Conservation (phyloP, 1,284 basidiomycete species). For the Stereum hirsutum region DNA sequence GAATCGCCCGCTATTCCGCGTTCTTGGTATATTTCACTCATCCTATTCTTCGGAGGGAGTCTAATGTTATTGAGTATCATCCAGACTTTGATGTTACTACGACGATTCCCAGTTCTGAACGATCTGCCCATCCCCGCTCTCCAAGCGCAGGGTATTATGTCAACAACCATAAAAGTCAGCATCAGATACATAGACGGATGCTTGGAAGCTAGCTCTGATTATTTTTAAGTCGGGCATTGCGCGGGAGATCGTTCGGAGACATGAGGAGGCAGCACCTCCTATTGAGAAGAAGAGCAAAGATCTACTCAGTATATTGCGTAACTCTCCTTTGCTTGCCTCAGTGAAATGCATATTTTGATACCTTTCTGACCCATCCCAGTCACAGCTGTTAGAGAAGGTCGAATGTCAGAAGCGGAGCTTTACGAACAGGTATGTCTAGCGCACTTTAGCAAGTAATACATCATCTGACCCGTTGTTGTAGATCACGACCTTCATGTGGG, state of each 20-base stretch:
- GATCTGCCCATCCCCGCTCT: constrained; percentile 14
- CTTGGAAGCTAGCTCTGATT: constrained; percentile 1
- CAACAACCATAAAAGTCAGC: constrained; percentile 14
- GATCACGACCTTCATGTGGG: constrained; percentile 14
- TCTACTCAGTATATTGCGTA: constrained; percentile 1
- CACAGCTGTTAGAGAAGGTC: neutral
- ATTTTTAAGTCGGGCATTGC: neutral
- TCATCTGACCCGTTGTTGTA: neutral
- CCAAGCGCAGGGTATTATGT: constrained; percentile 16
- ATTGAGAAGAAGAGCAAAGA: neutral
- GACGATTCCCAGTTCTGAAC: constrained; percentile 18
- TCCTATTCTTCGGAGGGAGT: neutral
- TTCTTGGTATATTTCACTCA: constrained; percentile 9
- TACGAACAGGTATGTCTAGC: constrained; percentile 4
- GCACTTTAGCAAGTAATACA: neutral
- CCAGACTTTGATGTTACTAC: constrained; percentile 15
- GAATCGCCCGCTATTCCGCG: constrained; percentile 2
- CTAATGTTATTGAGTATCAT: neutral
- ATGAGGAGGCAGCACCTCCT: neutral
- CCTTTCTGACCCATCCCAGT: neutral
- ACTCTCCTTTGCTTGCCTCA: too few species aligned
- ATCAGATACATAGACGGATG: neutral
- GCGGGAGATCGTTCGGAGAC: constrained; percentile 1
- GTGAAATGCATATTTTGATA: neutral
- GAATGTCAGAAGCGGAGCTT: constrained; percentile 7